A percentile compares a stretch with the other conserved stretches of the same genome.
These are phyloP conservation scores for Solanum raphanifolium DNA, from an alignment of 257 asterid species.

Conservation along the genomic window DNA sequence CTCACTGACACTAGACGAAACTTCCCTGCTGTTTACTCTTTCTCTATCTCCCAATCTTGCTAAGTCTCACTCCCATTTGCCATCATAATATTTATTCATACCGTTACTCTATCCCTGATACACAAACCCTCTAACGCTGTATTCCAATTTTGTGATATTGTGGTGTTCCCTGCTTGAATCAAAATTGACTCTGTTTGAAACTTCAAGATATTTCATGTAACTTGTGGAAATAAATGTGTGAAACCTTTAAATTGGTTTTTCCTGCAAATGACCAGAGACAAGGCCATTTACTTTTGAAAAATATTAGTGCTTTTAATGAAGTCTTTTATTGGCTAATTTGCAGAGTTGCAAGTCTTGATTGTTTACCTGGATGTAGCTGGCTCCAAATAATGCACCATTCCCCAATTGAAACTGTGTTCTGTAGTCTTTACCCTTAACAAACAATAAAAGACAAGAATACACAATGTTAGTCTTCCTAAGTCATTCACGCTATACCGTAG, in stretches of 20 bases:
- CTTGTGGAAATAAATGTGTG: neutral
- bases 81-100: neutral
- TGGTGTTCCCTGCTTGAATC: neutral
- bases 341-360: neutral
- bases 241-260: neutral
- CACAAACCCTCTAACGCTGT: neutral
- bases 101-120: neutral
- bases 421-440: constrained; percentile 9
- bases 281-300: neutral
- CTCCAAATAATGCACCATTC: constrained; percentile 15
- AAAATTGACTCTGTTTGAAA: neutral
- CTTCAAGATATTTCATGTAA: neutral
- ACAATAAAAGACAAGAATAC: neutral
- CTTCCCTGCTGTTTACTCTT: neutral
- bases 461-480: neutral
- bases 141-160: neutral
- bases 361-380: constrained; percentile 19
- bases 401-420: constrained; percentile 12
- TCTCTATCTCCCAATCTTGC: neutral
- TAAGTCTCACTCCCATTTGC: neutral
- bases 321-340: neutral
- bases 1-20: neutral
- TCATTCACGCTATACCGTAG: neutral
- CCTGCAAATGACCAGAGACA: neutral
- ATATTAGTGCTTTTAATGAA: neutral